Conservation (phyloP, 352 stramenopile species). For the Pythium biforme region DNA sequence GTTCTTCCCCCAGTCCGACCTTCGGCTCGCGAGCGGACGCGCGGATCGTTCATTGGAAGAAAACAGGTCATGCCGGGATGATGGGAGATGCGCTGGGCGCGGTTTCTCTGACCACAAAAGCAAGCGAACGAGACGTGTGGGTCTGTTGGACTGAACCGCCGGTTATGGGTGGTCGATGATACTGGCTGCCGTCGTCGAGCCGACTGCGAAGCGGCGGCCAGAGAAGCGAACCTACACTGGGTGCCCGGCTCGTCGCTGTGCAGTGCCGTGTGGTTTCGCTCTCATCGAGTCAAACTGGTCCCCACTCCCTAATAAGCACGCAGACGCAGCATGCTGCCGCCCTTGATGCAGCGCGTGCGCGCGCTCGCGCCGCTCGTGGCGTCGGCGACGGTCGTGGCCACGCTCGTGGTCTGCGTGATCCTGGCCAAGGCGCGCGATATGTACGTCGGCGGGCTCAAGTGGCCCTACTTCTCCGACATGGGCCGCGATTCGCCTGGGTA, state of each 20-base stretch:
- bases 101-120: too few species aligned
- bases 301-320: not conserved
- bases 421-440: conserved; percentile 48
- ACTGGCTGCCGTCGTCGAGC: not conserved
- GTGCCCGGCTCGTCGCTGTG: not conserved
- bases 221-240: not conserved
- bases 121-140: not conserved
- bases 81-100: too few species aligned
- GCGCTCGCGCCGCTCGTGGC: conserved; percentile 36
- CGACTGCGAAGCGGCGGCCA: not conserved
- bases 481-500: conserved; percentile 57
- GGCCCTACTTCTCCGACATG: conserved; percentile 73
- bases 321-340: conserved; percentile 2
- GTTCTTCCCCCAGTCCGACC: too few species aligned
- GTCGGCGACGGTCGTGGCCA: conserved; percentile 37
- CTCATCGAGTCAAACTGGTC: not conserved
- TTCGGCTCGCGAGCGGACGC: not conserved
- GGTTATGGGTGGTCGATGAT: not conserved
- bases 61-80: not conserved
- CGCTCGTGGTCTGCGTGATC: conserved; percentile 50
- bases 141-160: not conserved
- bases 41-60: not conserved
- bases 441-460: conserved; percentile 55
- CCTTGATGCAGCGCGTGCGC: conserved; percentile 17
- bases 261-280: not conserved